A percentile compares a stretch with the other conserved stretches of the same genome.
phyloP scores from a whole-genome alignment of 306 rosid species.

The barrel medic (Medicago truncatula) region DNA sequence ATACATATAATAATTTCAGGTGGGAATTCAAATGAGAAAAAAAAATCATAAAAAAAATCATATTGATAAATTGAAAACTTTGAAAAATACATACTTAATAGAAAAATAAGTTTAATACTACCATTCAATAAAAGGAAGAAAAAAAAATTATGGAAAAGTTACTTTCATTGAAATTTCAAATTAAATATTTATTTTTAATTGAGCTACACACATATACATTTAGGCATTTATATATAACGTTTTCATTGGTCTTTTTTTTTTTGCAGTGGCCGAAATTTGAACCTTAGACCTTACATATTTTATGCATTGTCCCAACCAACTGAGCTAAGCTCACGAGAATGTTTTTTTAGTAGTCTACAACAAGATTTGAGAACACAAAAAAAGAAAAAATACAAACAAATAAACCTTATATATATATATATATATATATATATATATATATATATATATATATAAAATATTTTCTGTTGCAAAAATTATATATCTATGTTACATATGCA shows the following conservation, averaged over 20 bases:
- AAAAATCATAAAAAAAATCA: background rate
- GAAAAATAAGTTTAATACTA: background rate
- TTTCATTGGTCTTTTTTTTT: too few relatives aligned
- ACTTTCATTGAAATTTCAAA: background rate
- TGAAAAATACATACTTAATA: background rate
- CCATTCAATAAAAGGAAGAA: background rate
- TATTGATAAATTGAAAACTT: background rate
- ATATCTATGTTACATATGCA: background rate
- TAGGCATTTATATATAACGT: too few relatives aligned
- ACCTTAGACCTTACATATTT: too few relatives aligned
- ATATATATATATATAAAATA: too few relatives aligned
- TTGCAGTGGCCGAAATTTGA: too few relatives aligned
- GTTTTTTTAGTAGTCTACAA: background rate
- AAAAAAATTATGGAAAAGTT: background rate
- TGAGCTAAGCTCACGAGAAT: too few relatives aligned
- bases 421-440: too few relatives aligned
- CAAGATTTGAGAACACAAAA: background rate
- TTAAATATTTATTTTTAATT: constrained; percentile 2
- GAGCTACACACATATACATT: too few relatives aligned
- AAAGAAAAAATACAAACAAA: background rate
- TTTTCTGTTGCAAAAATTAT: too few relatives aligned
- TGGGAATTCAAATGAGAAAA: background rate
- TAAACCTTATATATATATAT: background rate
- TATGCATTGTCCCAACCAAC: too few relatives aligned
- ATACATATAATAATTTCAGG: background rate